Percentiles rank a stretch among this genome's conserved stretches.
phyloP scores from a whole-genome alignment of 495 filamentous ascomycete genomes.

The Parathielavia appendiculata region DNA sequence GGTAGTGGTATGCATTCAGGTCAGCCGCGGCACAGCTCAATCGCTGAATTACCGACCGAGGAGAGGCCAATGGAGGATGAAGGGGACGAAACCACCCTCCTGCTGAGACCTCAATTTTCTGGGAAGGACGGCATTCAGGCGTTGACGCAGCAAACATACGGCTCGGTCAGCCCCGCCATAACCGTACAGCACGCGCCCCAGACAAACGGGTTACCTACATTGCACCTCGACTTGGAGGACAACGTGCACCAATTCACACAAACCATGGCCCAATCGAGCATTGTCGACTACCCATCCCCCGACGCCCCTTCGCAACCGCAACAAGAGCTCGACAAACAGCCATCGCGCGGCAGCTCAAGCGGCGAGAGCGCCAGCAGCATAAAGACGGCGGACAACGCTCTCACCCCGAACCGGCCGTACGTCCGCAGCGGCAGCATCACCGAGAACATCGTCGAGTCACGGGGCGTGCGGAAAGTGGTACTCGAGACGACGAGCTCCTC shows the following conservation, averaged over 20 bases:
- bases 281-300: not conserved
- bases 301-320: not conserved
- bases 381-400: slow-evolving; percentile 12
- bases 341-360: slow-evolving; percentile 17
- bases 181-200: slow-evolving; percentile 28
- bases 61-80: slow-evolving; percentile 23
- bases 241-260: slow-evolving; percentile 26
- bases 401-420: slow-evolving; percentile 43
- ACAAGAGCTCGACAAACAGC: not conserved
- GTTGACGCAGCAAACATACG: slow-evolving; percentile 60
- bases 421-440: slow-evolving; percentile 84
- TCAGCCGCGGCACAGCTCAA: slow-evolving; percentile 27
- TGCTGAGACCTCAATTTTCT: slow-evolving; percentile 35
- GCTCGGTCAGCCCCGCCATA: slow-evolving; percentile 44
- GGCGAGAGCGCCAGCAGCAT: slow-evolving; percentile 20
- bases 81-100: slow-evolving; percentile 39
- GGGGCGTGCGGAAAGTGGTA: slow-evolving; percentile 79
- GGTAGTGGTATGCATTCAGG: slow-evolving; percentile 27
- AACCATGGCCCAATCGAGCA: slow-evolving; percentile 20
- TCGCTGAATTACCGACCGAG: slow-evolving; percentile 17
- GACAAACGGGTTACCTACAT: slow-evolving; percentile 19
- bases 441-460: slow-evolving; percentile 76
- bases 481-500: slow-evolving; percentile 62
- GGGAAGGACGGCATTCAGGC: slow-evolving; percentile 66
- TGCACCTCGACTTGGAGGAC: slow-evolving; percentile 21